These are phyloP conservation scores for Sphaceloma murrayae DNA, from an alignment of 2,329 filamentous ascomycete genomes.

Conservation along the genomic window DNA sequence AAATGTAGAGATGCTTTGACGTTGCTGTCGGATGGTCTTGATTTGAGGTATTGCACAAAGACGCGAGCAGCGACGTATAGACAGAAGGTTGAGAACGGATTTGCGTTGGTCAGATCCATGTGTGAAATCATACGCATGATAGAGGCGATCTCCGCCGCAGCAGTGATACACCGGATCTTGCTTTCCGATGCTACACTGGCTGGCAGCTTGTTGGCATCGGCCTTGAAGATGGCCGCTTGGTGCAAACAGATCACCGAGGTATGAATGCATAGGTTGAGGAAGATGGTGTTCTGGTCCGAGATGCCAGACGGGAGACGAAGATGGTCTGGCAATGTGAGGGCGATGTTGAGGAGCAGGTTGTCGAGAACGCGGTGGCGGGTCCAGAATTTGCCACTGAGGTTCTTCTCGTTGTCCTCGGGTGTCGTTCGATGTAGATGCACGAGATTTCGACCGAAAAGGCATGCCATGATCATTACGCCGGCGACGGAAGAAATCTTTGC, in stretches of 20 bases:
- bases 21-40: conserved; percentile 72
- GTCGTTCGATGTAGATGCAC: conserved; percentile 83
- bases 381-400: conserved; percentile 92
- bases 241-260: conserved; percentile 96
- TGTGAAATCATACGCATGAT: conserved; percentile 95
- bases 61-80: conserved; percentile 92
- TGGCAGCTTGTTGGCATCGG: conserved; percentile 76
- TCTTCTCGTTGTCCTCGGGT: conserved; percentile 68
- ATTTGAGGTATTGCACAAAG: conserved; percentile 94
- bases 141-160: conserved; percentile 84
- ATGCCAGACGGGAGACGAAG: conserved; percentile 71
- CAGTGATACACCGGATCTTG: conserved; percentile 84
- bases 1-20: conserved; percentile 79
- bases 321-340: conserved; percentile 68
- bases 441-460: conserved; percentile 81
- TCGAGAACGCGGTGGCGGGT: conserved; percentile 83
- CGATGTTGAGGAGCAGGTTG: conserved; percentile 79
- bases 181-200: conserved; percentile 74
- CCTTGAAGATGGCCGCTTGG: conserved; percentile 95
- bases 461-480: conserved; percentile 75
- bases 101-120: conserved; percentile 73
- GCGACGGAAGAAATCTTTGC: conserved; percentile 67
- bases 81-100: conserved; percentile 90
- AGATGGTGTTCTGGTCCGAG: conserved; percentile 73
- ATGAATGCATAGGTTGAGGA: conserved; percentile 94